Conservation (phyloP, 305 asterid genomes). For the Solanum hybrid region DNA sequence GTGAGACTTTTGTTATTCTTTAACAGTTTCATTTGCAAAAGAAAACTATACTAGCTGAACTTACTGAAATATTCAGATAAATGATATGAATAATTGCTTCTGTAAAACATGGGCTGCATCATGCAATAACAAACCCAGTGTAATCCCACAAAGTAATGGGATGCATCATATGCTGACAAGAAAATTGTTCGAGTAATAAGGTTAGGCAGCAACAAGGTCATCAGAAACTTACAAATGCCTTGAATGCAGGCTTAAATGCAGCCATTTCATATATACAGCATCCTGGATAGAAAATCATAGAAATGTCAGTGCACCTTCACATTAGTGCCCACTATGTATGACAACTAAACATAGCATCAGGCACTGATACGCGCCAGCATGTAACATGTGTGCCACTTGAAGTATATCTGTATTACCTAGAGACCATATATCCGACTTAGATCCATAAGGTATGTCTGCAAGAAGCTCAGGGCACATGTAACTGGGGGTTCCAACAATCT, state of each 20-base stretch:
- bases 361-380: not conserved
- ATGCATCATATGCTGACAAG: not conserved
- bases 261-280: conserved; percentile 95
- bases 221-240: conserved; percentile 79
- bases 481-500: conserved; percentile 98
- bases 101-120: not conserved
- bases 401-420: conserved; percentile 44
- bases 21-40: not conserved
- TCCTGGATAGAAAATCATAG: conserved; percentile 38
- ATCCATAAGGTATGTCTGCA: conserved; percentile 94
- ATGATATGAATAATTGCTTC: not conserved
- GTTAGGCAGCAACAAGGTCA: not conserved
- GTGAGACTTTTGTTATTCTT: too few species aligned
- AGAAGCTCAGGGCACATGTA: conserved; percentile 99
- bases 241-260: conserved; percentile 86
- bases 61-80: not conserved
- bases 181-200: not conserved
- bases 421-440: conserved; percentile 98
- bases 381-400: not conserved
- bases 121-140: not conserved
- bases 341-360: not conserved
- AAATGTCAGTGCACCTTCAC: conserved; percentile 9
- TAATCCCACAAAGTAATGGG: not conserved
- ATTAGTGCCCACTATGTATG: not conserved
- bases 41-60: not conserved